These are phyloP conservation scores for Trichoderma brevicompactum DNA, from an alignment of 2,329 filamentous ascomycete species.

Conservation along the genomic window DNA sequence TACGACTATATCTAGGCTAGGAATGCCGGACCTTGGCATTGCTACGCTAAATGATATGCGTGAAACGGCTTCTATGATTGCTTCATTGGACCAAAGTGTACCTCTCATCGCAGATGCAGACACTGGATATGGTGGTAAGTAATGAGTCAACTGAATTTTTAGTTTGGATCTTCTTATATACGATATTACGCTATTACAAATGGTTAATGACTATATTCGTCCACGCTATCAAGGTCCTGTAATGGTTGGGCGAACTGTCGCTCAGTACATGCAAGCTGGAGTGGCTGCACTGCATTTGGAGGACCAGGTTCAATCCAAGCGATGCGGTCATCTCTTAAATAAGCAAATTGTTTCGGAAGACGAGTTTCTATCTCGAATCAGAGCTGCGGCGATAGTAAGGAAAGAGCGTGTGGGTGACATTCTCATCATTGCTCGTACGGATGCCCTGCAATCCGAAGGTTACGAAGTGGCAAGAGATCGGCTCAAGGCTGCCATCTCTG, in stretches of 20 bases:
- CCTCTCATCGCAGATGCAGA: conserved; percentile 67
- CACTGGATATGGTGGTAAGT: conserved; percentile 57
- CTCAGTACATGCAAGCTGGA: conserved; percentile 57
- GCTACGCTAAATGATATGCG: conserved; percentile 66
- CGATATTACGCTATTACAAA: not conserved
- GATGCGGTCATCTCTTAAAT: conserved; percentile 66
- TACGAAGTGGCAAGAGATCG: conserved; percentile 60
- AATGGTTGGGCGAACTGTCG: conserved; percentile 58
- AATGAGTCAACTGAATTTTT: too few relatives aligned
- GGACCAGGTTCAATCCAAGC: conserved; percentile 66
- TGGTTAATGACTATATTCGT: not conserved
- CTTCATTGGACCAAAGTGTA: conserved; percentile 56
- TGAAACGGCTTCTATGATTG: conserved; percentile 67
- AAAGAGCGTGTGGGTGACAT: conserved; percentile 50
- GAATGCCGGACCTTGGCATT: conserved; percentile 66
- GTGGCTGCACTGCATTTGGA: conserved; percentile 66
- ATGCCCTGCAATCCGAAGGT: conserved; percentile 60
- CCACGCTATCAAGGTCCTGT: conserved; percentile 39
- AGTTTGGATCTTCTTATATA: not conserved
- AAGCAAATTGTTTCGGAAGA: conserved; percentile 61
- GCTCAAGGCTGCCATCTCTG: conserved; percentile 54
- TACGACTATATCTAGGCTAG: conserved; percentile 63
- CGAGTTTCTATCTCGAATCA: conserved; percentile 59
- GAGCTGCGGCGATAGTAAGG: conserved; percentile 57
- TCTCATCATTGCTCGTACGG: conserved; percentile 67